phyloP scores from a whole-genome alignment of 2,329 filamentous ascomycete species.

The Ceratocystis harringtonii region DNA sequence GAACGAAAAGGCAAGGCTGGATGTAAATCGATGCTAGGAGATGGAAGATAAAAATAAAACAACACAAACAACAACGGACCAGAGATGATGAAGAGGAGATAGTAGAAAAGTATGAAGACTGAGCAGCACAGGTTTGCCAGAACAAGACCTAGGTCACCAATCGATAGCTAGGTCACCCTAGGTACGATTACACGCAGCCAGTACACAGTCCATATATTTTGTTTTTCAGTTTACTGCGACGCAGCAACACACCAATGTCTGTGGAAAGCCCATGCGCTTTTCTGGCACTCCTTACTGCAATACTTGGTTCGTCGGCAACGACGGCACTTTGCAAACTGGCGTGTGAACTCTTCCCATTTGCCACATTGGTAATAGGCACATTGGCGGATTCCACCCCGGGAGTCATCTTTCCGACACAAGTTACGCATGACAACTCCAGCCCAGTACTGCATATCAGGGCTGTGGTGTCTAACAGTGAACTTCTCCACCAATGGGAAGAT shows the following conservation, averaged over 20 bases:
- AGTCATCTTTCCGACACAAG: conserved; percentile 93
- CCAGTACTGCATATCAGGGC: conserved; percentile 98
- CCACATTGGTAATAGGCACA: conserved; percentile 97
- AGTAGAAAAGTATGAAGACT: not conserved
- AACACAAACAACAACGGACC: not conserved
- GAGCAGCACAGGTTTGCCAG: not conserved
- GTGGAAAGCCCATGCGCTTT: conserved; percentile 96
- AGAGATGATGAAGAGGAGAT: not conserved
- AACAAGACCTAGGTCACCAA: not conserved
- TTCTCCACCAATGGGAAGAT: conserved; percentile 97
- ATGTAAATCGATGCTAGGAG: not conserved
- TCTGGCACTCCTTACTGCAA: conserved; percentile 99
- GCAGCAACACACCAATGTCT: conserved; percentile 91
- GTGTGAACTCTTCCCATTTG: conserved; percentile 93
- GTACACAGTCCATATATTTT: not conserved
- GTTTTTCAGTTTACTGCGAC: conserved; percentile 29
- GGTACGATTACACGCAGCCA: not conserved
- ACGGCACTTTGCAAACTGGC: conserved; percentile 95
- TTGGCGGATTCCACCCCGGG: conserved; percentile 81
- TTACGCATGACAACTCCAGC: conserved; percentile 98
- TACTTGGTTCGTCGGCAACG: conserved; percentile 94
- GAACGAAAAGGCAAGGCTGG: not conserved
- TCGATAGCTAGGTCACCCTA: not conserved
- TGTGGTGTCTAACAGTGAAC: conserved; percentile 90
- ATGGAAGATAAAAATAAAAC: not conserved